phyloP scores from a whole-genome alignment of 2,329 filamentous ascomycete species.

The Thelonectria discophora region DNA sequence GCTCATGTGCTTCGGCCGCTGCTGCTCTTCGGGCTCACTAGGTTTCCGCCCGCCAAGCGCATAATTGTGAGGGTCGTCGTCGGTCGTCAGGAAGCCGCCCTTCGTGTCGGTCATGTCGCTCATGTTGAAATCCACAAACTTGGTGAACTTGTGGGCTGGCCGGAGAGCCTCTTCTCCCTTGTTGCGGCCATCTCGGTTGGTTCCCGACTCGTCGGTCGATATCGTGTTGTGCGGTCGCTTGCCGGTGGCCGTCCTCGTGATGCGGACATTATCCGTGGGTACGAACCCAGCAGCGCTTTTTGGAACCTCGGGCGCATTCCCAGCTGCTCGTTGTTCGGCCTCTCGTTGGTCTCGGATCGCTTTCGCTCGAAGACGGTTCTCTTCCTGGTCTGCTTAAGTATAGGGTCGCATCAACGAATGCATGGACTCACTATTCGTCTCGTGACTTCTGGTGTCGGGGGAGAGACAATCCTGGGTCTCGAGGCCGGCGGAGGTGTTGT shows the following conservation, averaged over 20 bases:
- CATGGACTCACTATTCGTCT: slow-evolving; percentile 60
- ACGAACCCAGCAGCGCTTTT: slow-evolving; percentile 75
- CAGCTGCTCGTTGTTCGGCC: slow-evolving; percentile 63
- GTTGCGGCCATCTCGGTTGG: slow-evolving; percentile 73
- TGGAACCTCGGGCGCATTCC: slow-evolving; percentile 52
- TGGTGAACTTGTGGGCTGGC: slow-evolving; percentile 86
- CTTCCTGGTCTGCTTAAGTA: slow-evolving; percentile 68
- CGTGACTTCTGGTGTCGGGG: slow-evolving; percentile 63
- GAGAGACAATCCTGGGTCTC: slow-evolving; percentile 49
- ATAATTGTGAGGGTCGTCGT: slow-evolving; percentile 91
- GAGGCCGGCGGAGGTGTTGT: slow-evolving; percentile 55
- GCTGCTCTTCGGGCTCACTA: slow-evolving; percentile 50
- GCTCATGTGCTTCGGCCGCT: slow-evolving; percentile 88
- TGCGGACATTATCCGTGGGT: slow-evolving; percentile 69
- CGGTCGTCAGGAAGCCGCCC: slow-evolving; percentile 88
- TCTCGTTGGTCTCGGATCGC: slow-evolving; percentile 80
- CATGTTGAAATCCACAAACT: slow-evolving; percentile 98
- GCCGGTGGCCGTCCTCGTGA: slow-evolving; percentile 55
- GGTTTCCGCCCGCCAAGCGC: slow-evolving; percentile 64
- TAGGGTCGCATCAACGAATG: rapidly evolving
- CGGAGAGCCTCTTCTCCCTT: slow-evolving; percentile 64
- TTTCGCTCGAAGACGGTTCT: slow-evolving; percentile 88
- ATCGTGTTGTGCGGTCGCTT: slow-evolving; percentile 78
- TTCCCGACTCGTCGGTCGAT: slow-evolving; percentile 61
- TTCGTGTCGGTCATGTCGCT: slow-evolving; percentile 98